Base-by-base conservation (phyloP, 352 stramenopile species). In the Phytophthora tubulina region DNA sequence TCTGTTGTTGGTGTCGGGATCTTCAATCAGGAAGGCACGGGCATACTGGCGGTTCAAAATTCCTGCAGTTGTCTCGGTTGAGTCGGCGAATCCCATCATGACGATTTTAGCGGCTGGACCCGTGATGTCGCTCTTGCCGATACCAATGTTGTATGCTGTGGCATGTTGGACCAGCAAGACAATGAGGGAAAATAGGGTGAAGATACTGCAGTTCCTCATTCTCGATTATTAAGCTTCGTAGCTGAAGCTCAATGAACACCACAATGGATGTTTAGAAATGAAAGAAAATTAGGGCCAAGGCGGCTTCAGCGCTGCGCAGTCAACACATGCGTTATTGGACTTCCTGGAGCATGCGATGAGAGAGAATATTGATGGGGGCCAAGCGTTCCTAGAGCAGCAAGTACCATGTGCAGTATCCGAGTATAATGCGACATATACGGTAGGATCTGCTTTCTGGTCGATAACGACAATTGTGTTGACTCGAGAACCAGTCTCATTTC, bases 1-100 rank as follows among this genome's bases (percentile, higher is more conserved):
- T 45, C 77, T 67, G 9, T 71, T 17, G 15, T 61, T 64, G 6
- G 79, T 84, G n/a, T 59, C 57, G 9, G 38, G 32, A 54, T 89
- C 79, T 35, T 86, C 45, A 36, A 95, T 63, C 7, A 92, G 70
- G 67, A 89, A 94, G 4, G 88, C 86, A 33, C 88, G 78, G 9
- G 86, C 81, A 42, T 86, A 88, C 1, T 90, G 72, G 6, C 86
- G 79, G 49, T 80, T 90, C 55, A 93, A 76, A 21, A 95, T 73
- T 0, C 88, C 88, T 8, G 70, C 76, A 2, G 70, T 81, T 65
- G 93, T 70, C 33, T 60, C 63, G 14, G 61, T 65, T 3, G 49
- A 21, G 65, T 85, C 70, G 27, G 83, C 85, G 50, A 85, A 94
- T 6, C 88, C 88, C 75, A 87, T 85, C 79, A 93, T 88, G 48